A percentile compares a stretch with the other conserved stretches of the same genome.
Conservation (phyloP, 2,329 filamentous ascomycete genomes). For the Chaetomium strumarium region DNA sequence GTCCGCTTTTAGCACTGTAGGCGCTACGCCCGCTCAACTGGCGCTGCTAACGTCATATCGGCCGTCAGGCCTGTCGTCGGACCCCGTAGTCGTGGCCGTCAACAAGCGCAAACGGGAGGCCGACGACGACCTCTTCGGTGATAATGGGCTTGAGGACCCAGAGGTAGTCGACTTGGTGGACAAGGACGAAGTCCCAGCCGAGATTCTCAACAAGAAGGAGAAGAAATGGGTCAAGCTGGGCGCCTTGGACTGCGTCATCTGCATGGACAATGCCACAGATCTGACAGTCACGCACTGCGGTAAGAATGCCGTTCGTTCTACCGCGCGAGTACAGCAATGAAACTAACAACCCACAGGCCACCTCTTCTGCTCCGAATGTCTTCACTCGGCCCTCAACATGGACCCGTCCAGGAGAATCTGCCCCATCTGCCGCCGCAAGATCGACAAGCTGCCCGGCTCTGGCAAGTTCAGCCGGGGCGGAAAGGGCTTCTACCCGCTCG, state of each 20-base stretch:
- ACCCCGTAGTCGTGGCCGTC: too few relatives aligned
- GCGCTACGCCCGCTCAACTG: too few relatives aligned
- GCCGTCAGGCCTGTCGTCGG: too few relatives aligned
- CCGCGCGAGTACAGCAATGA: slow-evolving; percentile 6
- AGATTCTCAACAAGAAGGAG: slow-evolving; percentile 28
- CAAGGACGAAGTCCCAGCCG: slow-evolving; percentile 38
- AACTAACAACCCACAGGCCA: slow-evolving; percentile 43
- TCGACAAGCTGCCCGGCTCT: slow-evolving; percentile 40
- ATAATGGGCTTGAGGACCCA: slow-evolving; percentile 20
- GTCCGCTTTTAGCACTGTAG: too few relatives aligned
- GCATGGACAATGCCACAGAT: slow-evolving; percentile 55
- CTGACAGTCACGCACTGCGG: slow-evolving; percentile 62
- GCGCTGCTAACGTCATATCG: too few relatives aligned
- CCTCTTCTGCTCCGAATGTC: slow-evolving; percentile 57
- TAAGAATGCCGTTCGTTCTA: slow-evolving; percentile 34
- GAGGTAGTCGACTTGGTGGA: slow-evolving; percentile 38
- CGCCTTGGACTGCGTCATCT: slow-evolving; percentile 60
- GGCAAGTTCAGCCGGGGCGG: slow-evolving; percentile 25
- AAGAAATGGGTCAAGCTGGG: slow-evolving; percentile 48
- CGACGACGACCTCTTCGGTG: slow-evolving; percentile 24
- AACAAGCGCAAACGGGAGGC: slow-evolving; percentile 18
- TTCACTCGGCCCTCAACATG: slow-evolving; percentile 55
- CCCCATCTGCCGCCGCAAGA: slow-evolving; percentile 57
- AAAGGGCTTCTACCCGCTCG: slow-evolving; percentile 52
- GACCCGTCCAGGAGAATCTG: slow-evolving; percentile 52